Evolutionary conservation across 495 filamentous ascomycete genomes (phyloP).

Genomic region (Aspergillus bertholletiae): DNA sequence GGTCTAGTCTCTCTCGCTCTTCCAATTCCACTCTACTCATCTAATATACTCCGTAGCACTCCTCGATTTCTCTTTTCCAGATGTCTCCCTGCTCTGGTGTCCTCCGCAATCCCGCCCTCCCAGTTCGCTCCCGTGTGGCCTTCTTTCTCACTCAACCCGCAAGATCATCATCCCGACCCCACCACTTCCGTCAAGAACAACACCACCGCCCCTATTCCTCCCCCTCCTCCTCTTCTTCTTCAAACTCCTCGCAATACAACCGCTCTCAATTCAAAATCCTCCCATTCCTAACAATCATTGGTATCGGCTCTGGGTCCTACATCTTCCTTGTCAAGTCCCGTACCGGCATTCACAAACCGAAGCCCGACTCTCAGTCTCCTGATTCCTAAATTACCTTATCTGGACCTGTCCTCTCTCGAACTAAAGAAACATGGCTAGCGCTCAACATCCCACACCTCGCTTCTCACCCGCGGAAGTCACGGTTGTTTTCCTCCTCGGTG

Average conservation of each 20-base stretch:
- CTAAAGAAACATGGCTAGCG: conserved; percentile 23
- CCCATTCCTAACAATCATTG: conserved; percentile 61
- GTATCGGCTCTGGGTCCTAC: conserved; percentile 57
- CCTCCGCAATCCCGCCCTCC: not conserved
- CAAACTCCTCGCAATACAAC: conserved; percentile 25
- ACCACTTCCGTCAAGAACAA: conserved; percentile 6
- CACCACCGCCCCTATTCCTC: conserved; percentile 12
- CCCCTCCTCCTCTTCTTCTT: conserved; percentile 11
- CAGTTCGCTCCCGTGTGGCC: not conserved
- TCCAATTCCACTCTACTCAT: not conserved
- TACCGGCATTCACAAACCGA: conserved; percentile 31
- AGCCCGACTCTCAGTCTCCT: conserved; percentile 2
- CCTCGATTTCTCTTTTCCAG: not conserved
- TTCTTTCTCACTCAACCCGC: not conserved
- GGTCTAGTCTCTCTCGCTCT: not conserved
- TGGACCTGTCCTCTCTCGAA: not conserved
- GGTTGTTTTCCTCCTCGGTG: conserved; percentile 67
- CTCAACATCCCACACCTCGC: conserved; percentile 50
- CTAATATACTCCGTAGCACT: not conserved
- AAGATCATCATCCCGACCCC: conserved; percentile 7
- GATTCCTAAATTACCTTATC: conserved; percentile 1
- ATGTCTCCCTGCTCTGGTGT: not conserved
- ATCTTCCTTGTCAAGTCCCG: conserved; percentile 59
- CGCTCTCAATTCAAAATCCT: conserved; percentile 57
- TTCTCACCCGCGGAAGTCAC: conserved; percentile 79